Base-by-base conservation (phyloP, 768 basidiomycete genomes). In the Boletus sp. region DNA sequence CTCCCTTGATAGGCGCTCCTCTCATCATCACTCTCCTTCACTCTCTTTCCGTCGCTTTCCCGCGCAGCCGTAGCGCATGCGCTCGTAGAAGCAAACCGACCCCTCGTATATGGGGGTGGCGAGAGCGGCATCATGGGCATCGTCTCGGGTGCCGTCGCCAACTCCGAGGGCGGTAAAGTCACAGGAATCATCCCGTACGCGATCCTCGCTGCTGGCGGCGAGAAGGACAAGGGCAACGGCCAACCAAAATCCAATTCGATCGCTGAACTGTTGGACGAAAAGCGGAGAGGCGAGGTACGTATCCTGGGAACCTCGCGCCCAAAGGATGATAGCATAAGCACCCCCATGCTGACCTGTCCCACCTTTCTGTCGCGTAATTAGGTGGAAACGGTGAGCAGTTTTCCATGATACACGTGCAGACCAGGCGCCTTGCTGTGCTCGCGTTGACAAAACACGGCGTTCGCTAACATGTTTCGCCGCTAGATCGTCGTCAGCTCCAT, bases 21-120 rank as follows among this genome's bases (percentile, higher is more conserved):
- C 4, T 49, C 35, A 39, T 48, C 45, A 21, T 48, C 45, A 27
- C 38, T 42, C 3, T 10, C 4, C 1, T 32, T 23, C 5, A 40
- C 35, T 39, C 5, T 19, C 21, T 29, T 51, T 5, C n/a, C 13
- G 19, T 47, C 51, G 32, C 47, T 25, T 47, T 19, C 52, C 34
- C 14, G 23, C 48, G 25, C 55, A 89, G 90, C 91, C 21, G 64
- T 97, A 13, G 94, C 90, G 37, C 70, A 74, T 42, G 90, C 93
- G 0, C 72, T 96, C 27, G 90, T 83, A 3, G 69, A 70, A 8
- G 71, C 78, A 15, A 74, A 79, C 0, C 76, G 85, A 3, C 80
- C 84, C 4, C 77, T 97, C 14, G 80, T 98, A 3, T 98, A 97
- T 66, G 94, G 94, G 2, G 94, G 94, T 7, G 94, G 93, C 0